Evolutionary conservation across 352 stramenopile genomes (phyloP).

Genomic region (Phytopythium chamaehyphon): DNA sequence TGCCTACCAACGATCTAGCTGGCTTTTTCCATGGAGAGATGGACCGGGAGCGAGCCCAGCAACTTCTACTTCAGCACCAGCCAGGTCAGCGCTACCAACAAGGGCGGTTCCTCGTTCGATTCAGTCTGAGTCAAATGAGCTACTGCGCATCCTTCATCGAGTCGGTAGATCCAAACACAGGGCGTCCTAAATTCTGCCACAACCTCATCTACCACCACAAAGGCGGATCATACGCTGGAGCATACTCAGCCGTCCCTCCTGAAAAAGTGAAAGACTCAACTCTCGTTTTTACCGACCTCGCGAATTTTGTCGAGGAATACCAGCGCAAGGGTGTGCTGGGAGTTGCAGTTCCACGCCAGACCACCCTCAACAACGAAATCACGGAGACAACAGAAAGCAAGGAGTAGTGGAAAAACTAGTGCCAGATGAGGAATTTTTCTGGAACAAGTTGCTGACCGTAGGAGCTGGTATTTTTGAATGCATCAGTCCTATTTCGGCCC

Average conservation of each 20-base stretch:
- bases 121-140: slow-evolving; percentile 48
- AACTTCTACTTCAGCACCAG: slow-evolving; percentile 26
- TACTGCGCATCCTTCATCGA: slow-evolving; percentile 77
- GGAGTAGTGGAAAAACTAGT: too few species aligned
- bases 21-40: slow-evolving; percentile 81
- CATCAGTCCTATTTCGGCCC: too few species aligned
- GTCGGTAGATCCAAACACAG: slow-evolving; percentile 27
- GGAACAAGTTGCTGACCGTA: too few species aligned
- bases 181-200: slow-evolving; percentile 44
- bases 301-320: slow-evolving; percentile 75
- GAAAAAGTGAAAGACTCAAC: slow-evolving; percentile 49
- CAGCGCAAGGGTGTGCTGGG: slow-evolving; percentile 63
- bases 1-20: slow-evolving; percentile 56
- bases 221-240: slow-evolving; percentile 58
- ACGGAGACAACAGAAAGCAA: slow-evolving; percentile 18
- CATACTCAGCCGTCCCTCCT: slow-evolving; percentile 55
- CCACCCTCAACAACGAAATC: slow-evolving; percentile 54
- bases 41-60: slow-evolving; percentile 41
- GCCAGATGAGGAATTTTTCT: too few species aligned
- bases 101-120: slow-evolving; percentile 74
- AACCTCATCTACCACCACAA: slow-evolving; percentile 72
- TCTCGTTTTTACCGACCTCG: slow-evolving; percentile 54
- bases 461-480: too few species aligned
- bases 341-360: slow-evolving; percentile 38
- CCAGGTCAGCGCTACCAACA: slow-evolving; percentile 7